phyloP scores from a whole-genome alignment of 257 asterid genomes.

The Przewalskia tangutica region DNA sequence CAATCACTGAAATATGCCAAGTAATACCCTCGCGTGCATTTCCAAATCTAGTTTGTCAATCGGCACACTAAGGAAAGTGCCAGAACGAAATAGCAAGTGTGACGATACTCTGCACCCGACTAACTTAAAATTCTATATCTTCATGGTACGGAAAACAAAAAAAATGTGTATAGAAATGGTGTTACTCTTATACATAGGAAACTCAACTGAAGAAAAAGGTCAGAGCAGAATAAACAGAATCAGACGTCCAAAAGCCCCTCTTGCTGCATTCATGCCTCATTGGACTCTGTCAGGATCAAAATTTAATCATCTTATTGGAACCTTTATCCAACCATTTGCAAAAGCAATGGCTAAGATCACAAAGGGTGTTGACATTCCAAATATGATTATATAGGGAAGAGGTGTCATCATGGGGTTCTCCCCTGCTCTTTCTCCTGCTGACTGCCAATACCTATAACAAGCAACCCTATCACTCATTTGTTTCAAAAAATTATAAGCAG shows the following conservation, averaged over 20 bases:
- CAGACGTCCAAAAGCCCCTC: background rate
- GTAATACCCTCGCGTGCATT: background rate
- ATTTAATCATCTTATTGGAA: slow-evolving; percentile 42
- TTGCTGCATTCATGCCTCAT: background rate
- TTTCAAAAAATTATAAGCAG: background rate
- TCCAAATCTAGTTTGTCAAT: background rate
- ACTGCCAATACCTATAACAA: slow-evolving; percentile 69
- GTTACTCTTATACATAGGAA: background rate
- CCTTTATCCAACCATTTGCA: slow-evolving; percentile 91
- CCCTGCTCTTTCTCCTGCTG: slow-evolving; percentile 91
- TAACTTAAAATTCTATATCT: background rate
- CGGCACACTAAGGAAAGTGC: background rate
- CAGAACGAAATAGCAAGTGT: background rate
- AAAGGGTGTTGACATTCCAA: slow-evolving; percentile 96
- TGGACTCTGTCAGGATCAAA: background rate
- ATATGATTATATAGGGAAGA: slow-evolving; percentile 80
- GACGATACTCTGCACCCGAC: background rate
- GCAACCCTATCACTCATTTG: background rate
- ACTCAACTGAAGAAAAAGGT: background rate
- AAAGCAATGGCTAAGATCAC: slow-evolving; percentile 82
- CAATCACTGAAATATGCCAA: background rate
- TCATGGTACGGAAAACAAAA: background rate
- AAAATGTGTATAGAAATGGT: background rate
- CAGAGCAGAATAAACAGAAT: background rate
- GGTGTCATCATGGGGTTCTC: slow-evolving; percentile 97